phyloP scores from a whole-genome alignment of 2,329 filamentous ascomycete genomes.

The Lachnellula subtilissima region DNA sequence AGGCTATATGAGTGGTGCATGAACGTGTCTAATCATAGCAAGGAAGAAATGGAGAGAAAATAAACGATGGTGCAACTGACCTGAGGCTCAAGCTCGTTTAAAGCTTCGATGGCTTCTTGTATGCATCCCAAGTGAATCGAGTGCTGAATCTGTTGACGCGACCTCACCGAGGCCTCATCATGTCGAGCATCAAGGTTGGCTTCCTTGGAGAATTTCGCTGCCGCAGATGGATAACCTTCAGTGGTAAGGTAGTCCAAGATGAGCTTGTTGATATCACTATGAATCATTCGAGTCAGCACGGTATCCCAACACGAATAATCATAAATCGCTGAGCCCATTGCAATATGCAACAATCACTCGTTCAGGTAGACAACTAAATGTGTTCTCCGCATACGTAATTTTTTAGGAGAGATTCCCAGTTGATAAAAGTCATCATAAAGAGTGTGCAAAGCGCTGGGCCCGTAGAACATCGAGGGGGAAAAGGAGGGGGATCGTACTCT shows the following conservation, averaged over 20 bases:
- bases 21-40: conserved; percentile 93
- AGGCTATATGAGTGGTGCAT: conserved; percentile 99
- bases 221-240: conserved; percentile 89
- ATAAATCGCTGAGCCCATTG: not conserved
- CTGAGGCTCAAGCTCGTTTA: conserved; percentile 88
- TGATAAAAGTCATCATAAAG: conserved; percentile 72
- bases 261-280: conserved; percentile 88
- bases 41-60: conserved; percentile 22
- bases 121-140: conserved; percentile 84
- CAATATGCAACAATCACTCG: conserved; percentile 21
- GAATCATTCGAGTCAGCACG: conserved; percentile 19
- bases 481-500: conserved; percentile 57
- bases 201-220: conserved; percentile 88
- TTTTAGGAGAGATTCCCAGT: conserved; percentile 99
- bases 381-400: conserved; percentile 77
- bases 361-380: conserved; percentile 76
- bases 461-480: not conserved
- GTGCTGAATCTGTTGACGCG: conserved; percentile 77
- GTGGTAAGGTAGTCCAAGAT: conserved; percentile 97
- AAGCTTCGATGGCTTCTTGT: conserved; percentile 73
- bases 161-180: conserved; percentile 67
- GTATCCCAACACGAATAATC: not conserved
- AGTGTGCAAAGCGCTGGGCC: conserved; percentile 29
- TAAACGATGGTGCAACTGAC: conserved; percentile 51
- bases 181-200: conserved; percentile 77